A percentile compares a stretch with the other conserved stretches of the same genome.
phyloP scores from a whole-genome alignment of 805 yeast genomes.

The Candida xiaguanensis region DNA sequence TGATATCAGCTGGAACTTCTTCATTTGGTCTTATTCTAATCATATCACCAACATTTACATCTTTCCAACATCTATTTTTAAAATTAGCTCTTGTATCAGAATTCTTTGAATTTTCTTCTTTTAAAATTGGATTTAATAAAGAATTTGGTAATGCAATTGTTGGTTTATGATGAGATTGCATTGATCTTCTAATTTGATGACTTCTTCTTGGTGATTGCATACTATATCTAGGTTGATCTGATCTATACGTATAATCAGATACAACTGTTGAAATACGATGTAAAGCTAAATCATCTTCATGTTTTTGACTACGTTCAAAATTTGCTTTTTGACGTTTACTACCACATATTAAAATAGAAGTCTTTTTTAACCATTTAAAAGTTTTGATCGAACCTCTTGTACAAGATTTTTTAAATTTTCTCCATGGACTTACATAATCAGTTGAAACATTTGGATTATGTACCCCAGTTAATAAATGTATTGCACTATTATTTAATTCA shows the following conservation, averaged over 20 bases:
- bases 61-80: constrained; percentile 60
- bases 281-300: constrained; percentile 25
- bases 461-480: constrained; percentile 53
- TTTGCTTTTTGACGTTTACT: constrained; percentile 22
- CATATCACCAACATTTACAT: constrained; percentile 68
- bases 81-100: constrained; percentile 21
- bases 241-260: constrained; percentile 25
- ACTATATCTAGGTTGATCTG: constrained; percentile 9
- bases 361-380: constrained; percentile 18
- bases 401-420: constrained; percentile 60
- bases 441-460: constrained; percentile 53
- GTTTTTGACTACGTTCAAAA: constrained; percentile 20
- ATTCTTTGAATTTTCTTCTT: constrained; percentile 8
- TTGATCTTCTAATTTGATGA: constrained; percentile 9
- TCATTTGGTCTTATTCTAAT: constrained; percentile 69
- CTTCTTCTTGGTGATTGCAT: constrained; percentile 3
- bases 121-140: constrained; percentile 18
- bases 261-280: constrained; percentile 35
- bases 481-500: constrained; percentile 64
- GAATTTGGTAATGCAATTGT: constrained; percentile 15
- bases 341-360: constrained; percentile 21
- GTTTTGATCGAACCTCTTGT: constrained; percentile 25
- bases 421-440: constrained; percentile 62
- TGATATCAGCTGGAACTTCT: constrained; percentile 75
- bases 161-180: constrained; percentile 10